Conservation (phyloP, 148 eudicot species). For the Arctostaphylos glauca region DNA sequence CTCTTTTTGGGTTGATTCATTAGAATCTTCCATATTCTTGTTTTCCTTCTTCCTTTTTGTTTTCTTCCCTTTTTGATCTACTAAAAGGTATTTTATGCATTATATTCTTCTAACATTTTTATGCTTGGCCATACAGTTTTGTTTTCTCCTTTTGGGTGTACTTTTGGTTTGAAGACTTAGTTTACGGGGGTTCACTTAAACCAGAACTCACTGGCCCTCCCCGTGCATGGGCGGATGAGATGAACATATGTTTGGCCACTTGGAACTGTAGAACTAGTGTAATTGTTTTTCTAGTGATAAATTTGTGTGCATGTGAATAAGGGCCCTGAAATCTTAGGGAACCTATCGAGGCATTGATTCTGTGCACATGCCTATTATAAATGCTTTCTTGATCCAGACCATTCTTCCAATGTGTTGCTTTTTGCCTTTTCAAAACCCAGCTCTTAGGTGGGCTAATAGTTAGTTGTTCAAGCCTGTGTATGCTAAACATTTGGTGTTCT, state of each 20-base stretch:
- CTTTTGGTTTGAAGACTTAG: background rate
- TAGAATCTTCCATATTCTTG: background rate
- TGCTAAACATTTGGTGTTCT: slow-evolving; percentile 7
- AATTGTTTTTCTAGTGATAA: background rate
- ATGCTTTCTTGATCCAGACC: background rate
- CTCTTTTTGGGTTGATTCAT: slow-evolving; percentile 7
- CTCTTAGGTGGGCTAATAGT: background rate
- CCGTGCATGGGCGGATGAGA: background rate
- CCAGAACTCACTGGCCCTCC: background rate
- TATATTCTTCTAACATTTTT: background rate
- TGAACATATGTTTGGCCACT: background rate
- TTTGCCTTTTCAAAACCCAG: background rate
- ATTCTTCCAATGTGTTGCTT: background rate
- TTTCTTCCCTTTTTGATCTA: too few species aligned
- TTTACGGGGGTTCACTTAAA: background rate
- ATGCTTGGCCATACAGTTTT: background rate
- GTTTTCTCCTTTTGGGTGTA: background rate
- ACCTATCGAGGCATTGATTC: background rate
- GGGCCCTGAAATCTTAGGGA: background rate
- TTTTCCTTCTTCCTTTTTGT: background rate
- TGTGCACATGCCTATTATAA: background rate
- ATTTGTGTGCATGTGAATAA: background rate
- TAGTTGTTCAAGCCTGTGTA: background rate
- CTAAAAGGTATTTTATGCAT: too few species aligned
- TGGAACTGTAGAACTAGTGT: background rate